Evolutionary conservation across 2,329 filamentous ascomycete species (phyloP).

Genomic region (Emydomyces testavorans): DNA sequence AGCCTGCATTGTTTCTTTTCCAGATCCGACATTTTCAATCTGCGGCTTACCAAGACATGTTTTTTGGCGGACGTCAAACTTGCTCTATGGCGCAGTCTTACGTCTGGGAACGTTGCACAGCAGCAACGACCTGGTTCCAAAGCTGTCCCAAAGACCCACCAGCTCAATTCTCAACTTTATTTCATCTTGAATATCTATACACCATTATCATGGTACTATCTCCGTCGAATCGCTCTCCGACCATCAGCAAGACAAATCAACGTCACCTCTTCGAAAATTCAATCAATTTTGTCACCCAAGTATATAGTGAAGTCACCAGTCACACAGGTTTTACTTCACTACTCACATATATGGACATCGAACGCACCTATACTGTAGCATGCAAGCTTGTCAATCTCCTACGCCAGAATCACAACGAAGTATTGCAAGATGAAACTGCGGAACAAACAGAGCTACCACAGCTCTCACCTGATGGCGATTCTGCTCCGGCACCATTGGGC

Average conservation of each 20-base stretch:
- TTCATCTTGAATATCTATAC: constrained; percentile 80
- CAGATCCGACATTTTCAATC: constrained; percentile 78
- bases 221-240: constrained; percentile 60
- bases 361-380: constrained; percentile 64
- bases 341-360: constrained; percentile 76
- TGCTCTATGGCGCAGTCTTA: constrained; percentile 51
- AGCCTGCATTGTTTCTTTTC: constrained; percentile 66
- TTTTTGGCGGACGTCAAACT: constrained; percentile 62
- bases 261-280: constrained; percentile 76
- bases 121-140: constrained; percentile 69
- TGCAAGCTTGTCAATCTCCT: constrained; percentile 47
- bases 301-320: constrained; percentile 55
- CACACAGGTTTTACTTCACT: constrained; percentile 49
- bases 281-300: constrained; percentile 65
- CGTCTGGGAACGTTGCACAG: constrained; percentile 32
- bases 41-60: constrained; percentile 76
- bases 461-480: constrained; percentile 18
- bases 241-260: constrained; percentile 62
- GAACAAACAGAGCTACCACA: not conserved
- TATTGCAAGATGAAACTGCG: constrained; percentile 13
- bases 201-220: constrained; percentile 84
- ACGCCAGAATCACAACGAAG: constrained; percentile 19
- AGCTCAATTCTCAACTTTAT: constrained; percentile 57
- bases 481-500: constrained; percentile 18
- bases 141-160: constrained; percentile 57